These are phyloP conservation scores for Spergularia marina DNA, from an alignment of 148 eudicot species.

Conservation along the genomic window DNA sequence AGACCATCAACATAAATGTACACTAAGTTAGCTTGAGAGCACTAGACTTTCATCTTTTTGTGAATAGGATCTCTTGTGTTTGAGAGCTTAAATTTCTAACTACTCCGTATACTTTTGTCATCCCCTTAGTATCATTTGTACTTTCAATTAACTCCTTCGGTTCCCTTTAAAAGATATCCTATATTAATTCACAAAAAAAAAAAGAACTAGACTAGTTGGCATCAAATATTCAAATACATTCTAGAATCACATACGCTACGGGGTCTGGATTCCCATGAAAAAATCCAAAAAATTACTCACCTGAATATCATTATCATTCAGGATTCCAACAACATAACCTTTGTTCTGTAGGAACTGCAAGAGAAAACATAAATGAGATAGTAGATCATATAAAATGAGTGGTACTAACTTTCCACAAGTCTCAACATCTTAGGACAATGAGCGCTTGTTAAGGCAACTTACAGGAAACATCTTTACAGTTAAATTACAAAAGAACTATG, in stretches of 20 bases:
- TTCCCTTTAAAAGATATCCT: neutral
- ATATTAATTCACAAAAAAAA: no score
- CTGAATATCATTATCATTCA: slow-evolving; percentile 62
- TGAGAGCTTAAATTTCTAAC: no score
- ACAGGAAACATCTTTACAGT: neutral
- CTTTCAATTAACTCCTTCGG: neutral
- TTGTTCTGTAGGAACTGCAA: slow-evolving; percentile 68
- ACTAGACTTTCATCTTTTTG: no score
- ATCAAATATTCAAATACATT: neutral
- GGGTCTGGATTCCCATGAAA: neutral
- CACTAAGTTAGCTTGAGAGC: no score
- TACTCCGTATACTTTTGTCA: no score
- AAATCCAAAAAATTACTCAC: slow-evolving; percentile 18
- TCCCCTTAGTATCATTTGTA: no score
- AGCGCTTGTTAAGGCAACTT: neutral
- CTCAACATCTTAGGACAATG: neutral
- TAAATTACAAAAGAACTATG: neutral
- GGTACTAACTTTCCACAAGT: neutral
- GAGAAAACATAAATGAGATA: slow-evolving; percentile 1
- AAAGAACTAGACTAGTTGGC: neutral
- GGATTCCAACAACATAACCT: slow-evolving; percentile 58
- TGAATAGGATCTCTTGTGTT: no score
- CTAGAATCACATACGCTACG: slow-evolving; percentile 1
- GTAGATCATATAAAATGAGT: neutral
- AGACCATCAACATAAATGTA: slow-evolving; percentile 3